Conservation (phyloP, 2,329 filamentous ascomycete species). For the Clarireedia homoeocarpa region DNA sequence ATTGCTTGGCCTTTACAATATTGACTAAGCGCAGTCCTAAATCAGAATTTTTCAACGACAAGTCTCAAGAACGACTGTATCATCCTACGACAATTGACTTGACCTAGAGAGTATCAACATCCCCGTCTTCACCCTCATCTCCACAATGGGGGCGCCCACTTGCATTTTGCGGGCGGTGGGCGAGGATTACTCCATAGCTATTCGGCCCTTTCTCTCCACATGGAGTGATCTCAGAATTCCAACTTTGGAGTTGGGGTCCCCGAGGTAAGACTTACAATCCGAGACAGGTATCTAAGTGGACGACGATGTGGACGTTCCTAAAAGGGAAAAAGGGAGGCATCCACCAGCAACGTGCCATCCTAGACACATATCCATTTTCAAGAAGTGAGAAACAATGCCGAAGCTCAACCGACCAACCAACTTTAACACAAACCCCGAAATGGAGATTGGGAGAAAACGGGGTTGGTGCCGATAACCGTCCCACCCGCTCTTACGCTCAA, state of each 20-base stretch:
- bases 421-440: no score
- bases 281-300: no score
- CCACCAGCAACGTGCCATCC: no score
- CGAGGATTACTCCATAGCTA: background rate
- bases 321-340: no score
- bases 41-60: background rate
- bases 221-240: background rate
- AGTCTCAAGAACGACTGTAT: background rate
- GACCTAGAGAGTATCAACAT: background rate
- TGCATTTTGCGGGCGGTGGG: background rate
- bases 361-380: no score
- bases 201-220: slow-evolving; percentile 2
- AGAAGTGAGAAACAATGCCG: no score
- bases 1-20: background rate
- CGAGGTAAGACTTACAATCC: background rate
- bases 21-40: background rate
- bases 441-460: no score
- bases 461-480: no score
- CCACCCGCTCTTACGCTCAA: no score
- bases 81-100: background rate
- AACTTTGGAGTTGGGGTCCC: background rate
- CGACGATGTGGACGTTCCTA: no score
- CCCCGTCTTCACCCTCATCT: background rate
- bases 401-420: no score
- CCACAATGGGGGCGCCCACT: background rate